phyloP scores from a whole-genome alignment of 2,329 filamentous ascomycete species.

The Botrytis paeoniae region DNA sequence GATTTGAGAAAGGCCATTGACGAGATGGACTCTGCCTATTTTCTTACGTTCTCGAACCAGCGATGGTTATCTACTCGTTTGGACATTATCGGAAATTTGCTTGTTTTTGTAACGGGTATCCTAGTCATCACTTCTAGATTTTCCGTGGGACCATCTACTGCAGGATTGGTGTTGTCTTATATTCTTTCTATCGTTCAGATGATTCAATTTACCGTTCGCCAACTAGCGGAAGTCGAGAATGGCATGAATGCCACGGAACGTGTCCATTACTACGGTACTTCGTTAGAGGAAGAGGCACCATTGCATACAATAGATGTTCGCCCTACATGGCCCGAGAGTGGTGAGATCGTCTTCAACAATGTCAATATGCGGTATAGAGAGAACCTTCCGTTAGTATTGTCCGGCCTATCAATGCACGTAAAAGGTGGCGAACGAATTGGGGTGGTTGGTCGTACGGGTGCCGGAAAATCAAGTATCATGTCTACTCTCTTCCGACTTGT shows the following conservation, averaged over 20 bases:
- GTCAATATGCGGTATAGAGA: constrained; percentile 77
- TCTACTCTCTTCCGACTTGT: constrained; percentile 75
- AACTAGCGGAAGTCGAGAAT: constrained; percentile 94
- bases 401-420: constrained; percentile 69
- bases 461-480: constrained; percentile 83
- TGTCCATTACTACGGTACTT: constrained; percentile 81
- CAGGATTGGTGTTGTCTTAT: constrained; percentile 86
- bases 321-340: constrained; percentile 78
- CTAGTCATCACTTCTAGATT: constrained; percentile 91
- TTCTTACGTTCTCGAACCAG: constrained; percentile 92
- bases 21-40: constrained; percentile 92
- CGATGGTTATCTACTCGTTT: constrained; percentile 86
- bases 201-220: constrained; percentile 92
- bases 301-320: constrained; percentile 72
- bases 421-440: constrained; percentile 75
- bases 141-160: constrained; percentile 77
- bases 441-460: constrained; percentile 77
- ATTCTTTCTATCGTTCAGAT: constrained; percentile 91
- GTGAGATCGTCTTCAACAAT: constrained; percentile 73
- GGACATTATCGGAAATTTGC: constrained; percentile 75
- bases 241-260: constrained; percentile 97
- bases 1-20: constrained; percentile 74
- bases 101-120: constrained; percentile 87
- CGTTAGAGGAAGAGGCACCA: constrained; percentile 86
- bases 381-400: constrained; percentile 69